Base-by-base conservation (phyloP, 495 filamentous ascomycete genomes). In the Neurospora sp. region DNA sequence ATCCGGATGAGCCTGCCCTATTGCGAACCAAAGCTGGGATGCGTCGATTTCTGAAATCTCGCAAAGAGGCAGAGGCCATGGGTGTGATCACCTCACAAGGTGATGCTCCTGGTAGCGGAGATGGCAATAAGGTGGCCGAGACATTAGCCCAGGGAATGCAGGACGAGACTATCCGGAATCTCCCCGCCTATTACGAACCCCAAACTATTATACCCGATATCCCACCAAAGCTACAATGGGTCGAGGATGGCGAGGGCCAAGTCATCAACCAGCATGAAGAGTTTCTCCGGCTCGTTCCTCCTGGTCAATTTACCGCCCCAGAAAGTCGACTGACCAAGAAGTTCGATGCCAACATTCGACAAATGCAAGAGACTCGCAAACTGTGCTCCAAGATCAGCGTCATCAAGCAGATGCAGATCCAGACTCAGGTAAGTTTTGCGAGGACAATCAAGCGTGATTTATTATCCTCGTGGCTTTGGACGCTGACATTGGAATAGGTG, bases 381-480 rank as follows among this genome's bases (percentile, higher is more conserved):
- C 88, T 99, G 12, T 96, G 93, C 79, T 94, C 94, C 4, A 98
- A 98, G 81, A 94, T 98, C 78, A 90, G 93, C 39, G 92, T 99
- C 73, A 94, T 99, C 79, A 99, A 98, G 86, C 96, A 99, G 84
- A 99, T 99, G 96, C 96, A 98, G 80, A 85, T 97, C 39, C 96
- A 99, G 78, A 92, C 94, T 66, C 96, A 97, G 89, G 94, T 94
- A 89, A 76, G 85, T 76, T 69, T 71, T 42, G 5, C 23, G 54
- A 16, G 23, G 0, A 1, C 3, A 48, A 20, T 62, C 44, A 38
- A 41, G 31, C 14, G 7, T 54, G 16, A 11, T 35, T 35, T 14
- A 12, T 31, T 10, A 31, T 35, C 35, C 35, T 35, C 35, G 4
- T 35, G 35, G 18, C 74, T 62, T 62, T 62, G 8, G 5, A 62